Conservation (phyloP, 2,329 filamentous ascomycete genomes). For the Colletotrichum nymphaeae region DNA sequence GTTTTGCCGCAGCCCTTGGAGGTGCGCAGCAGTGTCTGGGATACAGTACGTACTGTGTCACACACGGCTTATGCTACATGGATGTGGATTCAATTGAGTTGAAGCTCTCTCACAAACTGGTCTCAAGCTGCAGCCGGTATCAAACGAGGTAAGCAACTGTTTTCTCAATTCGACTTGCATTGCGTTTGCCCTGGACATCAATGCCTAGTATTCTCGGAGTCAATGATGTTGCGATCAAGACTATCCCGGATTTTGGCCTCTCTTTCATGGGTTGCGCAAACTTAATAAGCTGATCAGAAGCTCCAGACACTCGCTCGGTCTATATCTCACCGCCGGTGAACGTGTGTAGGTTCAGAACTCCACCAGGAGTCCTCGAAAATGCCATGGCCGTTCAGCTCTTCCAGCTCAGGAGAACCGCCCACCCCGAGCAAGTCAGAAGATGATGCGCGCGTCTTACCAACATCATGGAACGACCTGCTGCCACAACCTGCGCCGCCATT, state of each 20-base stretch:
- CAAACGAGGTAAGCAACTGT: conserved; percentile 7
- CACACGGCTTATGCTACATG: conserved; percentile 2
- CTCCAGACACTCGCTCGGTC: neutral
- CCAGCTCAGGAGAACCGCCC: conserved; percentile 3
- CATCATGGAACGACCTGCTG: conserved; percentile 34
- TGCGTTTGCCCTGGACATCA: neutral
- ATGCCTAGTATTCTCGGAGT: neutral
- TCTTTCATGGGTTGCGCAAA: neutral
- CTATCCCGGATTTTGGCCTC: neutral
- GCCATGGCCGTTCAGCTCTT: conserved; percentile 46
- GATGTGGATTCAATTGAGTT: conserved; percentile 1
- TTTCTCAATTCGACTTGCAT: neutral
- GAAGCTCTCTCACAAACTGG: neutral
- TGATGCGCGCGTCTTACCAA: conserved; percentile 41
- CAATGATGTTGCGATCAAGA: neutral
- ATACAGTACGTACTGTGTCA: conserved; percentile 19
- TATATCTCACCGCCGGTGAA: neutral
- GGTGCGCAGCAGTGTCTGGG: no score
- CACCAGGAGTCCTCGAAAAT: conserved; percentile 38
- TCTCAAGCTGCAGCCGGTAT: neutral
- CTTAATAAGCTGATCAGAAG: conserved; percentile 12
- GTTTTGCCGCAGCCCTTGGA: conserved; percentile 17
- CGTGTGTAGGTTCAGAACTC: conserved; percentile 16
- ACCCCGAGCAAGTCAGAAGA: conserved; percentile 29
- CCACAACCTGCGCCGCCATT: conserved; percentile 47